Evolutionary conservation across 257 asterid genomes (phyloP).

Genomic region (Handroanthus guayacan): DNA sequence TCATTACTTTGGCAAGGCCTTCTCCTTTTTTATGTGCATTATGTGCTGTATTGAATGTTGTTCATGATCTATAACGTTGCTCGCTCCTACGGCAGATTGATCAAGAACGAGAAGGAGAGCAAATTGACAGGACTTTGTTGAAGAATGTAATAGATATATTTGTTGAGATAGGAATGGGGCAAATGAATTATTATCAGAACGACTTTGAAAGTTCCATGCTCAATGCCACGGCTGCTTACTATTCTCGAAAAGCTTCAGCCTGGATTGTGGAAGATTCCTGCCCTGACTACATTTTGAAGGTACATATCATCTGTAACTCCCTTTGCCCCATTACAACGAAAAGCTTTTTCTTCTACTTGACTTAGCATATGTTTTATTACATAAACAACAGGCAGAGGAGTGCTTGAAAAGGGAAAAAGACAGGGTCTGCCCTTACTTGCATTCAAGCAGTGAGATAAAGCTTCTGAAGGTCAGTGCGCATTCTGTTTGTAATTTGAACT

Average conservation of each 20-base stretch:
- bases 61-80: neutral
- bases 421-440: conserved; percentile 59
- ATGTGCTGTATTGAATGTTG: conserved; percentile 3
- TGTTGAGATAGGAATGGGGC: conserved; percentile 55
- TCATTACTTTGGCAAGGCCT: conserved; percentile 47
- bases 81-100: conserved; percentile 46
- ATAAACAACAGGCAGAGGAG: conserved; percentile 55
- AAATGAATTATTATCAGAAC: conserved; percentile 43
- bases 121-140: conserved; percentile 56
- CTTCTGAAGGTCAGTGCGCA: conserved; percentile 56
- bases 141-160: conserved; percentile 57
- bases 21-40: neutral
- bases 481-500: neutral
- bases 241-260: conserved; percentile 64
- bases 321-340: conserved; percentile 2
- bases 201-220: conserved; percentile 60
- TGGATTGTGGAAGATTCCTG: conserved; percentile 70
- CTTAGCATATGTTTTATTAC: conserved; percentile 3
- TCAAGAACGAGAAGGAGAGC: conserved; percentile 53
- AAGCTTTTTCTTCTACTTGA: neutral
- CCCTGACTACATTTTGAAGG: conserved; percentile 71
- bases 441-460: conserved; percentile 53
- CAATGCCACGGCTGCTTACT: conserved; percentile 54
- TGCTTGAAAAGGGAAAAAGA: conserved; percentile 65
- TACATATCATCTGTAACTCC: conserved; percentile 16